phyloP scores from a whole-genome alignment of 495 filamentous ascomycete genomes.

The Neurospora sp. region DNA sequence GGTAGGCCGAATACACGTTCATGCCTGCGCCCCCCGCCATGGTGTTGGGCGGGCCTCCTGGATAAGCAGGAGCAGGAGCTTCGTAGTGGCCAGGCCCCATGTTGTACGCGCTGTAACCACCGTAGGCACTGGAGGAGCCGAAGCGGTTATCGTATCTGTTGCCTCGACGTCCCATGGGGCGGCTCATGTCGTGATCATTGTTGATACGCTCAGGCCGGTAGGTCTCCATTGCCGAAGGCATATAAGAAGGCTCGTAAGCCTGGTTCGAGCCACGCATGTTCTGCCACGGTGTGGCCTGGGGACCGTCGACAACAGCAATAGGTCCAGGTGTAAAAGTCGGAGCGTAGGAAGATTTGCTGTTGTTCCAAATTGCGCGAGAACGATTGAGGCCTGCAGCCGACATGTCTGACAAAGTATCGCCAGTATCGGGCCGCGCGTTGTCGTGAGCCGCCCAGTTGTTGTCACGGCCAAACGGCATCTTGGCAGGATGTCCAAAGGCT shows the following conservation, averaged over 20 bases:
- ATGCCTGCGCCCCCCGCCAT: slow-evolving; percentile 25
- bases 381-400: slow-evolving; percentile 51
- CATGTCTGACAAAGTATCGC: slow-evolving; percentile 38
- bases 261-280: slow-evolving; percentile 27
- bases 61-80: slow-evolving; percentile 11
- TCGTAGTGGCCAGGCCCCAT: slow-evolving; percentile 27
- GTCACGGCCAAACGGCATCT: slow-evolving; percentile 42
- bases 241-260: slow-evolving; percentile 17
- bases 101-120: slow-evolving; percentile 16
- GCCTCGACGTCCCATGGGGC: slow-evolving; percentile 24
- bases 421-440: slow-evolving; percentile 55
- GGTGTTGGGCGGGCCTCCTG: slow-evolving; percentile 16
- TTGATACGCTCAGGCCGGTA: slow-evolving; percentile 37
- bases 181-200: slow-evolving; percentile 35
- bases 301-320: slow-evolving; percentile 23
- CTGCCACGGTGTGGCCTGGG: slow-evolving; percentile 28
- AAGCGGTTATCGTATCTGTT: slow-evolving; percentile 37
- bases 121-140: slow-evolving; percentile 13
- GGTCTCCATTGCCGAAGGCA: slow-evolving; percentile 19
- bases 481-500: slow-evolving; percentile 42
- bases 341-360: slow-evolving; percentile 23
- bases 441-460: slow-evolving; percentile 55
- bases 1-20: slow-evolving; percentile 52
- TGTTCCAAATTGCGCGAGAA: slow-evolving; percentile 54
- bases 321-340: slow-evolving; percentile 24